These are phyloP conservation scores for Penicillium cataractarum DNA, from an alignment of 495 filamentous ascomycete species.

Conservation along the genomic window DNA sequence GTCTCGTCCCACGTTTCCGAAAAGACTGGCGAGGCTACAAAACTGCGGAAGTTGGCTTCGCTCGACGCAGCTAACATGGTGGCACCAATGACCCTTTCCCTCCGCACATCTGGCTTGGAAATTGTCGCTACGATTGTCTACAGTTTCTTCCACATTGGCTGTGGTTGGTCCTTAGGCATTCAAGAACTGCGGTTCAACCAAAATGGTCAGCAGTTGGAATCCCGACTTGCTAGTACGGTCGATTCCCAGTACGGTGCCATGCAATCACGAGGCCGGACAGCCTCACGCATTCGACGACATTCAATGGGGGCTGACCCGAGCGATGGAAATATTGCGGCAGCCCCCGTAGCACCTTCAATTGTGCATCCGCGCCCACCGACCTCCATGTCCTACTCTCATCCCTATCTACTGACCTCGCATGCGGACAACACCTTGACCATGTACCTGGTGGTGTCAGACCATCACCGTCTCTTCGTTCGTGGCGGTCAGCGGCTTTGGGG, in stretches of 20 bases:
- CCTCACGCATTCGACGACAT: conserved; percentile 36
- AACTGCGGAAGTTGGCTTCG: conserved; percentile 72
- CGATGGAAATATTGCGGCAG: background rate
- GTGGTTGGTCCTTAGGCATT: conserved; percentile 85
- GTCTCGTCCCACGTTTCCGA: conserved; percentile 8
- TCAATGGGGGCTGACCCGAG: conserved; percentile 12
- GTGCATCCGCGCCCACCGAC: conserved; percentile 59
- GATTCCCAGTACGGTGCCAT: conserved; percentile 42
- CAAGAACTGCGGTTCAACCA: conserved; percentile 77
- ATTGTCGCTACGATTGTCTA: conserved; percentile 86
- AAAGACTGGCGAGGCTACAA: conserved; percentile 15
- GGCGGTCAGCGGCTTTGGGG: conserved; percentile 84
- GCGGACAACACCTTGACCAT: conserved; percentile 91
- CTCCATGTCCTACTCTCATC: conserved; percentile 83
- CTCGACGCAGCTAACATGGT: conserved; percentile 80
- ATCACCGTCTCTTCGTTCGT: conserved; percentile 67
- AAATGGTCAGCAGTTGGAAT: conserved; percentile 55
- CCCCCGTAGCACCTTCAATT: conserved; percentile 34
- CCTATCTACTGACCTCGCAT: conserved; percentile 86
- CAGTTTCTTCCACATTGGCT: conserved; percentile 54
- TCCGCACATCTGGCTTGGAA: conserved; percentile 61
- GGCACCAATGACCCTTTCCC: conserved; percentile 76
- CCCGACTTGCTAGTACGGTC: conserved; percentile 56
- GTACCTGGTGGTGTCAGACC: conserved; percentile 78
- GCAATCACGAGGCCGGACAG: conserved; percentile 44